Conservation (phyloP, 2,329 filamentous ascomycete genomes). For the Rugonectria rugulosa region DNA sequence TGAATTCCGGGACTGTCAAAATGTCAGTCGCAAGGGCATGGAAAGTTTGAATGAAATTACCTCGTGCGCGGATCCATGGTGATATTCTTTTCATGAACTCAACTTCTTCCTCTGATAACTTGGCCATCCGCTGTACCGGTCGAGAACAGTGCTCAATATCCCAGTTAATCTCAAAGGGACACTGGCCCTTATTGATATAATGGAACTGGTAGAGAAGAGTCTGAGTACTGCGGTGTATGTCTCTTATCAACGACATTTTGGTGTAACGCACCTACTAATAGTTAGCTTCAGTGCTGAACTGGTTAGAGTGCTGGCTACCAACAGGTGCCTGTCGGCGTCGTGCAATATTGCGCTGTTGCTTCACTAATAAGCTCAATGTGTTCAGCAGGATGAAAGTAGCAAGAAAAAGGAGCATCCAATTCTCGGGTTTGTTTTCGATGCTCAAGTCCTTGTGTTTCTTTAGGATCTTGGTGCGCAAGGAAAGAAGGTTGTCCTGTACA, state of each 20-base stretch:
- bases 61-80: neutral
- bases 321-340: neutral
- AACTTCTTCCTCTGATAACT: neutral
- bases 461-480: neutral
- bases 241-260: neutral
- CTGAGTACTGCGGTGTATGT: neutral
- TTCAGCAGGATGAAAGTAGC: neutral
- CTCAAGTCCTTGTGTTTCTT: neutral
- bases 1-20: neutral
- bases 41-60: neutral
- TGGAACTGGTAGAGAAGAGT: neutral
- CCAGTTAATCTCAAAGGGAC: neutral
- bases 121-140: neutral
- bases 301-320: neutral
- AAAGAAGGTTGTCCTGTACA: neutral
- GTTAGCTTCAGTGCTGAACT: neutral
- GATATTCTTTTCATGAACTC: neutral
- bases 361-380: neutral
- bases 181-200: neutral
- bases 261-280: neutral
- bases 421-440: neutral
- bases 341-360: neutral
- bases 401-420: neutral
- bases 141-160: neutral
- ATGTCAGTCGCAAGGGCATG: neutral